Conservation (phyloP, 1,139 yeast genomes). For the Kodamaea anthophila region DNA sequence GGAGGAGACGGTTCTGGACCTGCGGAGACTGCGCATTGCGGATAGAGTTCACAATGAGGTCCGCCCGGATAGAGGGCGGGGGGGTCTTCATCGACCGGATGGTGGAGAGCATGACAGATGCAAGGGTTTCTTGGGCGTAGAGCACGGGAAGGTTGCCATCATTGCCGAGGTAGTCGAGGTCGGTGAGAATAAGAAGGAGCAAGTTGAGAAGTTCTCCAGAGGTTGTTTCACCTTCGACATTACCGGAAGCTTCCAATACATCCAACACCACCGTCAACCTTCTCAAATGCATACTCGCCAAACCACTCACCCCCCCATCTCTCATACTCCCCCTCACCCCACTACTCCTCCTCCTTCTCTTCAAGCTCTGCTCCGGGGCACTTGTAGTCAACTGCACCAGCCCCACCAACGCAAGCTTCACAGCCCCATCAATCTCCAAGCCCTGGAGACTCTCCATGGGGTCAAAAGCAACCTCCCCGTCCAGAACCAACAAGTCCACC, state of each 20-base stretch:
- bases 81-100: constrained; percentile 45
- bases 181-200: constrained; percentile 70
- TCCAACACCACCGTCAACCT: constrained; percentile 78
- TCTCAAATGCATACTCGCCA: constrained; percentile 74
- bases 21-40: constrained; percentile 89
- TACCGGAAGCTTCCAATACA: constrained; percentile 47
- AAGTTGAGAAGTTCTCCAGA: constrained; percentile 41
- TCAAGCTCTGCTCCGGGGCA: constrained; percentile 44
- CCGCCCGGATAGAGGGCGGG: constrained; percentile 66
- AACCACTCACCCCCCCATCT: constrained; percentile 57
- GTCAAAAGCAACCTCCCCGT: constrained; percentile 40
- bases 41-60: constrained; percentile 82
- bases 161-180: constrained; percentile 78
- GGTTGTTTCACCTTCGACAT: constrained; percentile 2
- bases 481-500: constrained; percentile 48
- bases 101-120: constrained; percentile 74
- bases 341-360: constrained; percentile 72
- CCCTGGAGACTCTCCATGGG: constrained; percentile 48
- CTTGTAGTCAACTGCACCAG: constrained; percentile 42
- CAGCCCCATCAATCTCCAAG: constrained; percentile 38
- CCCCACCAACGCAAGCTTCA: constrained; percentile 45
- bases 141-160: constrained; percentile 89
- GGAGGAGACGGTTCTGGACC: constrained; percentile 79
- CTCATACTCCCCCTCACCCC: constrained; percentile 72
- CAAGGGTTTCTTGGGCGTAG: constrained; percentile 86